These are phyloP conservation scores for Daldinia vernicosa DNA, from an alignment of 495 filamentous ascomycete species.

Conservation along the genomic window DNA sequence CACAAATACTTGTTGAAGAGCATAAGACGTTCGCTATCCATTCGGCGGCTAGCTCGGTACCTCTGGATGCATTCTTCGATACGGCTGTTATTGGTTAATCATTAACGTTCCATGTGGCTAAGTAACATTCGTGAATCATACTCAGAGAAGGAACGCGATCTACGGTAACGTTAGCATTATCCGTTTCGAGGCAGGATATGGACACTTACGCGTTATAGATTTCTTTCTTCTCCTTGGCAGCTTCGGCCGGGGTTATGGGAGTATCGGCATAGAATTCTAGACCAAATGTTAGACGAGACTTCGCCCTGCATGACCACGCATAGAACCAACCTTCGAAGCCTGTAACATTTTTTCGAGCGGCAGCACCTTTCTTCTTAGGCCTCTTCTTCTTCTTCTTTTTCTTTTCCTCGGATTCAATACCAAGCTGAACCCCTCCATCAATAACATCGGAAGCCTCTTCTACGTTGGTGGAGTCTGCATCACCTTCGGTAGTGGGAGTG, in stretches of 20 bases:
- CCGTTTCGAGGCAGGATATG: conserved; percentile 1
- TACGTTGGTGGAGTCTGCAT: background rate
- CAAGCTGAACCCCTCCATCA: background rate
- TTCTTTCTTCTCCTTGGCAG: conserved; percentile 63
- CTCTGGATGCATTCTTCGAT: conserved; percentile 88
- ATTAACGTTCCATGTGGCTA: background rate
- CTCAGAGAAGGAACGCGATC: conserved; percentile 51
- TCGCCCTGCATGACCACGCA: background rate
- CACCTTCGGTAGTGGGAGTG: conserved; percentile 2
- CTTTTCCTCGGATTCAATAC: conserved; percentile 40
- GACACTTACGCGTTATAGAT: conserved; percentile 64
- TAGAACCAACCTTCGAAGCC: conserved; percentile 56
- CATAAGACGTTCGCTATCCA: conserved; percentile 66
- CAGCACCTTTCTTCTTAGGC: conserved; percentile 42
- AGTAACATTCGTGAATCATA: conserved; percentile 34
- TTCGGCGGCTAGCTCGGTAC: conserved; percentile 76
- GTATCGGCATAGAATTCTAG: conserved; percentile 77
- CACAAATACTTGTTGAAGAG: conserved; percentile 82
- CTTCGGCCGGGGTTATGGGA: conserved; percentile 75
- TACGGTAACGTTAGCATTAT: conserved; percentile 34
- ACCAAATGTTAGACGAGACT: conserved; percentile 11
- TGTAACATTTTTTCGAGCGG: conserved; percentile 40
- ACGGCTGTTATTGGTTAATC: conserved; percentile 60
- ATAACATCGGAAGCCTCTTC: background rate
- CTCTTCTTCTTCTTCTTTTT: conserved; percentile 50